Evolutionary conservation across 139 green algal genomes (phyloP).

Genomic region (Chlorella sp.): DNA sequence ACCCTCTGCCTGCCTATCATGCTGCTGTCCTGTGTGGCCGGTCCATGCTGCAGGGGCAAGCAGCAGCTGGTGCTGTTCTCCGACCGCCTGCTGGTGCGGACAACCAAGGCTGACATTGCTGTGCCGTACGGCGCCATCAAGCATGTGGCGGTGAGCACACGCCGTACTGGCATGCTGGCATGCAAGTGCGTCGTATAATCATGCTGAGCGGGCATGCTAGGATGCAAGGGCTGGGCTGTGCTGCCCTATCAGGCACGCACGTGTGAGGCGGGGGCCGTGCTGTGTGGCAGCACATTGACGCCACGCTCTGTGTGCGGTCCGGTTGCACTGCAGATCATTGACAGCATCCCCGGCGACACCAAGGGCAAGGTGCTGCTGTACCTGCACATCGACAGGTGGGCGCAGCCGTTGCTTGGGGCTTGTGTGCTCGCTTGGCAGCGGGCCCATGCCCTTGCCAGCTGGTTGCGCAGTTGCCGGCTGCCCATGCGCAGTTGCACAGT

Average conservation of each 20-base stretch:
- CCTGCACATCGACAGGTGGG: slow-evolving; percentile 26
- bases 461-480: too few species aligned
- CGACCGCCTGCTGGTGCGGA: slow-evolving; percentile 41
- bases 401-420: too few species aligned
- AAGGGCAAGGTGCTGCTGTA: slow-evolving; percentile 46
- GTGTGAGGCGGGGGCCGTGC: too few species aligned
- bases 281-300: too few species aligned
- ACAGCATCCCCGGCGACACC: slow-evolving; percentile 45
- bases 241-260: too few species aligned
- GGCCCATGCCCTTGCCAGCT: too few species aligned
- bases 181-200: too few species aligned
- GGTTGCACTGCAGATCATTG: slow-evolving; percentile 35
- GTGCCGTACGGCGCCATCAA: slow-evolving; percentile 36
- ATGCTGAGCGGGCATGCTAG: too few species aligned
- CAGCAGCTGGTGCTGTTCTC: slow-evolving; percentile 44
- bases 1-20: background rate
- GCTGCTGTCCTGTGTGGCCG: background rate
- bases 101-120: slow-evolving; percentile 27
- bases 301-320: background rate
- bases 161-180: background rate
- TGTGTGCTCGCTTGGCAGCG: too few species aligned
- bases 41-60: slow-evolving; percentile 37
- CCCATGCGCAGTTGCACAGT: too few species aligned
- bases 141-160: slow-evolving; percentile 38
- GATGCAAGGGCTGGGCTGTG: too few species aligned